Base-by-base conservation (phyloP, 495 filamentous ascomycete species). In the Bacidia gigantensis region DNA sequence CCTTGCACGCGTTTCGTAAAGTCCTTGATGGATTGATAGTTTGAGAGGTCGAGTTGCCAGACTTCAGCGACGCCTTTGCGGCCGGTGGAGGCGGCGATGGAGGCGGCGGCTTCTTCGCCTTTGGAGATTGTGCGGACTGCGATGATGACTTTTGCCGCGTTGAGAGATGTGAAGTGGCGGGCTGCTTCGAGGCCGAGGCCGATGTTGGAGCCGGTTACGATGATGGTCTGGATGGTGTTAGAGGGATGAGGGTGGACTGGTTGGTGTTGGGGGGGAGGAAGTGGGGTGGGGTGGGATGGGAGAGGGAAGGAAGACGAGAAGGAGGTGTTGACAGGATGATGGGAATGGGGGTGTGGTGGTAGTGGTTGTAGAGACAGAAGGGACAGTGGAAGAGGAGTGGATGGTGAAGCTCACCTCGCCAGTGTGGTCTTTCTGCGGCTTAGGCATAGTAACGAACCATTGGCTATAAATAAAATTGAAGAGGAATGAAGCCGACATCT, bases 141-240 rank as follows among this genome's bases (percentile, higher is more conserved):
- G 26, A 78, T 65, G 51, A 77, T 72, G 1, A 76, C 59, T 14
- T 63, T 65, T 3, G 52, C 50, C 1, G 67, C 72, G 0, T 60
- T 57, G 0, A 73, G 65, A 2, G 62, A 62, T 2, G 64, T 56
- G 39, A 74, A 58, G 50, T 74, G 71, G 3, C 64, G 62, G 20
- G 67, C 65, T 11, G 72, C 64, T 55, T 77, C 72, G 3, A 66
- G 58, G 0, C 74, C 74, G 1, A 76, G 57, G 12, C 77, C 75
- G 9, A 55, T 58, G 51, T 77, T 80, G 24, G 71, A 61, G 3
- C 77, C 76, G 0, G 76, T 74, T 10, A 79, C 65, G 26, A 80
- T 68, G 41, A 75, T 63, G 2, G 71, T 79, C 50, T 76, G 26
- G 25, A 69, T 69, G 9, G 65, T 65, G 43, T 74, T 71, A 1